Evolutionary conservation across 331 rosid species (phyloP).

Genomic region (Malus hybrid): DNA sequence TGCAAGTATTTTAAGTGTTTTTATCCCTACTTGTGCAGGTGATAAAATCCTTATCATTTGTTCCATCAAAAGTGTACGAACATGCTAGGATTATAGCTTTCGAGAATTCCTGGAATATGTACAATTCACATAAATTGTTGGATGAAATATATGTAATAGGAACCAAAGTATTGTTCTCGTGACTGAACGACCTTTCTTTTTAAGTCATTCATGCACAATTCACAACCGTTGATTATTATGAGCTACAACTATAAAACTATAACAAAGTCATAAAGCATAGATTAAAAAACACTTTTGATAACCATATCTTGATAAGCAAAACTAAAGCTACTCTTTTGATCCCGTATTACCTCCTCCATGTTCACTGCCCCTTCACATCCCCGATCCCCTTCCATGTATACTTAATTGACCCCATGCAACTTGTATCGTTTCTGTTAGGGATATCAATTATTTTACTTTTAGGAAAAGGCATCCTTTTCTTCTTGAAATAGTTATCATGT

Average conservation of each 20-base stretch:
- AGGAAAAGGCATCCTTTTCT: neutral
- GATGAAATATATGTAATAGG: too few species aligned
- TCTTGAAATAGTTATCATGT: neutral
- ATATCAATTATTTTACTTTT: neutral
- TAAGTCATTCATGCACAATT: neutral
- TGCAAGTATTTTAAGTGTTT: too few species aligned
- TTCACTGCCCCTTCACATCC: slow-evolving; percentile 30
- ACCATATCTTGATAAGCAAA: slow-evolving; percentile 24
- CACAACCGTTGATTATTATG: neutral
- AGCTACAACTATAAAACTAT: neutral
- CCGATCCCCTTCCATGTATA: slow-evolving; percentile 1
- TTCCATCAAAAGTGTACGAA: too few species aligned
- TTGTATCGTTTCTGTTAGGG: slow-evolving; percentile 11
- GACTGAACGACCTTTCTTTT: neutral
- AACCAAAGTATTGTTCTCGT: neutral
- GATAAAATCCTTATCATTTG: too few species aligned
- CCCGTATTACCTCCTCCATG: slow-evolving; percentile 22
- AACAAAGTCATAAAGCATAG: neutral
- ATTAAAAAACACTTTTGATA: neutral
- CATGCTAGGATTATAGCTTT: too few species aligned
- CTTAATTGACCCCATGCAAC: neutral
- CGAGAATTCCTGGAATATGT: too few species aligned
- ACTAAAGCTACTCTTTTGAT: slow-evolving; percentile 5
- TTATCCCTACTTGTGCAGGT: too few species aligned
- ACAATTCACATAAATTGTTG: too few species aligned